Evolutionary conservation across 305 asterid species (phyloP).

Genomic region (Solanum hybrid): DNA sequence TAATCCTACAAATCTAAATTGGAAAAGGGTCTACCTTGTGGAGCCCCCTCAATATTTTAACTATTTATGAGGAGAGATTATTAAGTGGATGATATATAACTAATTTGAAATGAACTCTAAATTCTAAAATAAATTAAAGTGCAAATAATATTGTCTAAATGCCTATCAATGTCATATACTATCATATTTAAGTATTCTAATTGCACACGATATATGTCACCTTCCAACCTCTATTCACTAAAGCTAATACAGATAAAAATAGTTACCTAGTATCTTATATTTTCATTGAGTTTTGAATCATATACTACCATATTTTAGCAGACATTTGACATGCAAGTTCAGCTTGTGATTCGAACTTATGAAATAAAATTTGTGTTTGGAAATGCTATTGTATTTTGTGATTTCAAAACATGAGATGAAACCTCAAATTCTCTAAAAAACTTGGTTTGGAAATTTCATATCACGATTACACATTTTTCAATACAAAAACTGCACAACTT

Average conservation of each 20-base stretch:
- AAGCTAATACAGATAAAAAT: too few species aligned
- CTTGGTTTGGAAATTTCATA: too few species aligned
- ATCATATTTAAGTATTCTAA: background rate
- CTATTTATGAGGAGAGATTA: background rate
- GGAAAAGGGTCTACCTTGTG: background rate
- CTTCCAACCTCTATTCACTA: too few species aligned
- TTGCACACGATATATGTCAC: too few species aligned
- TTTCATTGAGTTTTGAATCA: too few species aligned
- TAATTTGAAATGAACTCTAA: background rate
- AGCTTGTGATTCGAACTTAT: too few species aligned
- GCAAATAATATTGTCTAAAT: background rate
- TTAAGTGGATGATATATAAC: background rate
- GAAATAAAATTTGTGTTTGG: background rate
- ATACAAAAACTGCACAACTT: background rate
- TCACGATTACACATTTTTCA: background rate
- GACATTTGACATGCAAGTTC: background rate
- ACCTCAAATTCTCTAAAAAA: too few species aligned
- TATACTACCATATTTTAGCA: background rate
- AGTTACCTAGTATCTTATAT: too few species aligned
- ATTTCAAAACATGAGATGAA: background rate
- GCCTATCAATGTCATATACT: background rate
- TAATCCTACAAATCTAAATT: background rate
- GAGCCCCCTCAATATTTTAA: background rate
- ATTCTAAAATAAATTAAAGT: background rate
- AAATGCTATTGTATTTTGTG: too few species aligned